A percentile compares a stretch with the other conserved stretches of the same genome.
Evolutionary conservation across 2,329 filamentous ascomycete genomes (phyloP).

Genomic region (Aspergillus felis): DNA sequence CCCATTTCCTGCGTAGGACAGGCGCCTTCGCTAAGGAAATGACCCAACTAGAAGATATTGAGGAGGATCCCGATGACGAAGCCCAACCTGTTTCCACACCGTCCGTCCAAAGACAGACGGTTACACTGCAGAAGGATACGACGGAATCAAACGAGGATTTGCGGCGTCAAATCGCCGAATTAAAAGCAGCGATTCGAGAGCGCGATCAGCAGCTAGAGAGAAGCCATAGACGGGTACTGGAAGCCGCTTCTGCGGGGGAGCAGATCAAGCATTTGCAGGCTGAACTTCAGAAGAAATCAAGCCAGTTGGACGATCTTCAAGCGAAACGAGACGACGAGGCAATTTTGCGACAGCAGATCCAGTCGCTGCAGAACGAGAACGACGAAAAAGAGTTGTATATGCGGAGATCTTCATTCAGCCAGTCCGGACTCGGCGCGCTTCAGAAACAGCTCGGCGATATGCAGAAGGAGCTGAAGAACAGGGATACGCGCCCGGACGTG

Average conservation of each 20-base stretch:
- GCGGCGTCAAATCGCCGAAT: slow-evolving; percentile 28
- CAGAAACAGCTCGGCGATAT: slow-evolving; percentile 30
- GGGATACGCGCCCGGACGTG: slow-evolving; percentile 16
- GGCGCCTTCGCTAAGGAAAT: slow-evolving; percentile 25
- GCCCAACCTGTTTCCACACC: slow-evolving; percentile 21
- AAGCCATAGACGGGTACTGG: slow-evolving; percentile 28
- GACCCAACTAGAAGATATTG: slow-evolving; percentile 35
- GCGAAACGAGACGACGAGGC: slow-evolving; percentile 19
- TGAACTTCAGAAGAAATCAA: slow-evolving; percentile 33
- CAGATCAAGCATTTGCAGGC: slow-evolving; percentile 37
- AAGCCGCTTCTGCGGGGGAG: slow-evolving; percentile 34
- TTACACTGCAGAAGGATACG: slow-evolving; percentile 12
- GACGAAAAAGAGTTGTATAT: slow-evolving; percentile 23
- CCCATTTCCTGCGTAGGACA: slow-evolving; percentile 34
- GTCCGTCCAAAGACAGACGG: slow-evolving; percentile 21
- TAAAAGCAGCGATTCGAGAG: slow-evolving; percentile 29
- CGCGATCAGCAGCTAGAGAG: slow-evolving; percentile 33
- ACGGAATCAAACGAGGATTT: slow-evolving; percentile 21
- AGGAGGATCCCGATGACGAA: slow-evolving; percentile 30
- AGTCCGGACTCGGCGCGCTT: slow-evolving; percentile 21
- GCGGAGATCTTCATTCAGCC: slow-evolving; percentile 18
- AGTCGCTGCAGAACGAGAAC: slow-evolving; percentile 24
- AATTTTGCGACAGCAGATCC: slow-evolving; percentile 27
- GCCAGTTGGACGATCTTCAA: slow-evolving; percentile 25
- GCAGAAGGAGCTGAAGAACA: slow-evolving; percentile 29